Conservation (phyloP, 768 basidiomycete species). For the Fomitopsis serialis region DNA sequence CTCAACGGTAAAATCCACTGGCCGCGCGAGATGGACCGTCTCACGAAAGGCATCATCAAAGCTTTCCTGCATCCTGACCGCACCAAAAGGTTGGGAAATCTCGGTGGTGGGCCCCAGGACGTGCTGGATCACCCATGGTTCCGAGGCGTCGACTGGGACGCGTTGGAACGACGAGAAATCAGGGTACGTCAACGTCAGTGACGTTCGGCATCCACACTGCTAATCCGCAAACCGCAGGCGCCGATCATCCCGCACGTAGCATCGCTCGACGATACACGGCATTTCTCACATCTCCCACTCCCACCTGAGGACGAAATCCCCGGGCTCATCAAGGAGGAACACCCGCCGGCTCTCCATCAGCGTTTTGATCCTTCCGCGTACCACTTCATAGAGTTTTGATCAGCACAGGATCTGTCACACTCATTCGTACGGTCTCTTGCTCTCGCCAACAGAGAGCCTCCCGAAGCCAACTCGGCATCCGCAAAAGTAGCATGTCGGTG, state of each 20-base stretch:
- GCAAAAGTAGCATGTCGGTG: not conserved
- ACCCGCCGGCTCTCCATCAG: slow-evolving; percentile 50
- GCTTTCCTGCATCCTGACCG: slow-evolving; percentile 91
- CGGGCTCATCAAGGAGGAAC: slow-evolving; percentile 64
- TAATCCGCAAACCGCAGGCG: slow-evolving; percentile 41
- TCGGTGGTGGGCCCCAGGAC: slow-evolving; percentile 88
- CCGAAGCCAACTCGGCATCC: not conserved
- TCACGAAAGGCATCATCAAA: slow-evolving; percentile 84
- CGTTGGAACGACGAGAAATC: slow-evolving; percentile 81
- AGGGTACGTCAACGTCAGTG: slow-evolving; percentile 42
- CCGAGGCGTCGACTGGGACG: slow-evolving; percentile 89
- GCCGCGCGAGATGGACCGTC: slow-evolving; percentile 85
- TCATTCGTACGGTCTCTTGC: slow-evolving; percentile 2
- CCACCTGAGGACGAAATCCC: slow-evolving; percentile 77
- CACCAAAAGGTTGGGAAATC: slow-evolving; percentile 86
- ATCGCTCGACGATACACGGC: slow-evolving; percentile 77
- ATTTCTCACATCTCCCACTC: slow-evolving; percentile 78
- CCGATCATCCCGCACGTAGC: slow-evolving; percentile 82
- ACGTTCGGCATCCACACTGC: not conserved
- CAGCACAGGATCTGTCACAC: slow-evolving; percentile 3
- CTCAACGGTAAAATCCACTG: slow-evolving; percentile 83
- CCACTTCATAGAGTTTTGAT: slow-evolving; percentile 74
- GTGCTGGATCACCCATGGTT: slow-evolving; percentile 94
- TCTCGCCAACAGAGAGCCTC: not conserved
- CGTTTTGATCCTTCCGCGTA: slow-evolving; percentile 63